Evolutionary conservation across 2,329 filamentous ascomycete genomes (phyloP).

Genomic region (Ophiostoma triangulosporum): DNA sequence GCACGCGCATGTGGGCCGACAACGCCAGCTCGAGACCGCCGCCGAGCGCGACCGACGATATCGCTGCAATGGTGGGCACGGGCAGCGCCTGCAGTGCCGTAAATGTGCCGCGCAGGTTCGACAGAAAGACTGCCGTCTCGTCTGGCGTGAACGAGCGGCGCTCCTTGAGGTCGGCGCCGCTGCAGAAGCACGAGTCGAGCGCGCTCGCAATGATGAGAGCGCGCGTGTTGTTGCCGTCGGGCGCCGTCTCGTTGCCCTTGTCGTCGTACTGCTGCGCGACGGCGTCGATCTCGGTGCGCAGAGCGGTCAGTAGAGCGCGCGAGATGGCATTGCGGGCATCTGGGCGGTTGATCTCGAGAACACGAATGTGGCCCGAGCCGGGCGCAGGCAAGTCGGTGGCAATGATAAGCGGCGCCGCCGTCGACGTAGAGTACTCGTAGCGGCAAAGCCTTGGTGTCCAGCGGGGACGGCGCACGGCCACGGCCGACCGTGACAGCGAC

Average conservation of each 20-base stretch:
- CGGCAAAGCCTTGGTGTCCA: slow-evolving; percentile 14
- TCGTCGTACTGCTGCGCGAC: slow-evolving; percentile 50
- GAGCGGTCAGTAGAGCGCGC: slow-evolving; percentile 54
- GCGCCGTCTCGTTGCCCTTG: slow-evolving; percentile 38
- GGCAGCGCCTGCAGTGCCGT: slow-evolving; percentile 58
- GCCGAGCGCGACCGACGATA: slow-evolving; percentile 76
- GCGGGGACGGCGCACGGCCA: slow-evolving; percentile 29
- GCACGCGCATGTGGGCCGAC: slow-evolving; percentile 76
- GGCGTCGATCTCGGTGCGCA: slow-evolving; percentile 59
- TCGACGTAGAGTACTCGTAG: slow-evolving; percentile 7
- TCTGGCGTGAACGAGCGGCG: slow-evolving; percentile 59
- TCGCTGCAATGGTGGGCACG: slow-evolving; percentile 79
- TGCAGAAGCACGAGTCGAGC: slow-evolving; percentile 79
- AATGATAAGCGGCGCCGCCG: slow-evolving; percentile 43
- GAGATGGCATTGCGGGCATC: slow-evolving; percentile 85
- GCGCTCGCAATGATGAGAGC: slow-evolving; percentile 76
- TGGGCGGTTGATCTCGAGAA: slow-evolving; percentile 79
- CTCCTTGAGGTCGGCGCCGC: slow-evolving; percentile 90
- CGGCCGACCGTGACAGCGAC: slow-evolving; percentile 23
- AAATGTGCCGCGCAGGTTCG: slow-evolving; percentile 63
- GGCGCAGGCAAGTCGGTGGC: slow-evolving; percentile 61
- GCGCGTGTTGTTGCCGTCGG: slow-evolving; percentile 46
- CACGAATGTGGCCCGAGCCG: slow-evolving; percentile 68
- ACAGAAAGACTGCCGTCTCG: slow-evolving; percentile 68
- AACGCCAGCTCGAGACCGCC: slow-evolving; percentile 90